phyloP scores from a whole-genome alignment of 2,329 filamentous ascomycete species.

The Dothiorella sarmentorum region DNA sequence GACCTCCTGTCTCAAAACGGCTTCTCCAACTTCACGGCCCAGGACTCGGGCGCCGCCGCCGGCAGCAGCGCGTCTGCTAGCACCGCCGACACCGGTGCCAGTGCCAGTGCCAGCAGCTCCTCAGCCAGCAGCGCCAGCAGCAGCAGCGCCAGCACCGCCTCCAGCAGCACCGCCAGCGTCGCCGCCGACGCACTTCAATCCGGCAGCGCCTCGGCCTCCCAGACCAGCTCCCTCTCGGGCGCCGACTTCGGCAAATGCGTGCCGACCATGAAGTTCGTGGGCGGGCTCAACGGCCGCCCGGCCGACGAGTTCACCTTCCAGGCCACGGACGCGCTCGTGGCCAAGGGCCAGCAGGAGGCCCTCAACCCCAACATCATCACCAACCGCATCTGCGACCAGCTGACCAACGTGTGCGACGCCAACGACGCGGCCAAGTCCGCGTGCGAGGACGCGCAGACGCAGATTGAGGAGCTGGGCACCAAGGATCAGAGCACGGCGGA shows the following conservation, averaged over 20 bases:
- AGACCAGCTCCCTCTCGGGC: conserved; percentile 21
- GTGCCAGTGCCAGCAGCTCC: conserved; percentile 20
- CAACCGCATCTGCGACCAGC: conserved; percentile 67
- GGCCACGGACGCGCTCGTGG: conserved; percentile 59
- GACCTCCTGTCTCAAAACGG: conserved; percentile 61
- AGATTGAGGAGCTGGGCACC: conserved; percentile 46
- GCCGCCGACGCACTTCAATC: conserved; percentile 18
- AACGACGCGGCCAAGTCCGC: conserved; percentile 57
- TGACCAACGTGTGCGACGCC: conserved; percentile 63
- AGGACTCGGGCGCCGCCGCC: conserved; percentile 19
- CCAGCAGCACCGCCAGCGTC: conserved; percentile 17
- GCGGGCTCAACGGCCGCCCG: conserved; percentile 50
- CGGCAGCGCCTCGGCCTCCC: not conserved
- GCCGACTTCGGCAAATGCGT: conserved; percentile 38
- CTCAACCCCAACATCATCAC: conserved; percentile 72
- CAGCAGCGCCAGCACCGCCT: conserved; percentile 19
- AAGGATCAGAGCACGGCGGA: conserved; percentile 41
- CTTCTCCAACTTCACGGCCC: conserved; percentile 58
- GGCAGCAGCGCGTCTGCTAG: conserved; percentile 7
- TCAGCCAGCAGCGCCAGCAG: conserved; percentile 21
- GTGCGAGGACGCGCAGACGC: conserved; percentile 52
- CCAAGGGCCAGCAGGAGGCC: conserved; percentile 62
- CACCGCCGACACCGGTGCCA: conserved; percentile 19
- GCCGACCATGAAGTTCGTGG: conserved; percentile 58
- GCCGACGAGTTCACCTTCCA: conserved; percentile 65